phyloP scores from a whole-genome alignment of 805 yeast genomes.

The Schizosaccharomyces japonicus region DNA sequence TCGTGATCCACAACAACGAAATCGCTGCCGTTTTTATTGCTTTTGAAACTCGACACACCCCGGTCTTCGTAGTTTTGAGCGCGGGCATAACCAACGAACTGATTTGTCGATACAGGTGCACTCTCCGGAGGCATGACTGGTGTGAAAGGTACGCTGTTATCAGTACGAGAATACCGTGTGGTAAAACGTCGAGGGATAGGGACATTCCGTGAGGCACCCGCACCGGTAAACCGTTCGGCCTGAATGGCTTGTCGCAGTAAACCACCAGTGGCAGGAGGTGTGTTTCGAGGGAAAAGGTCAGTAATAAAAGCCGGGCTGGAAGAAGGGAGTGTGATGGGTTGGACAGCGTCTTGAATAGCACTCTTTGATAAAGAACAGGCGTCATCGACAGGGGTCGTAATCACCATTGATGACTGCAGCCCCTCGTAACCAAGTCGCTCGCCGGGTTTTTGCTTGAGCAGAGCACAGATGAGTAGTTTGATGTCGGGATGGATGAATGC shows the following conservation, averaged over 20 bases:
- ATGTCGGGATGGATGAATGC: conserved; percentile 40
- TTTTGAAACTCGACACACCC: too few relatives aligned
- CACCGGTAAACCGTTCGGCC: background rate
- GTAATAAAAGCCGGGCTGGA: conserved; percentile 20
- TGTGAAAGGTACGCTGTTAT: background rate
- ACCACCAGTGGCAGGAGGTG: background rate
- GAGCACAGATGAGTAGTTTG: conserved; percentile 43
- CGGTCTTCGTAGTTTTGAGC: too few relatives aligned
- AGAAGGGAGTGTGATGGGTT: background rate
- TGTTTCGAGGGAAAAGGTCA: conserved; percentile 33
- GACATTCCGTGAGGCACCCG: too few relatives aligned
- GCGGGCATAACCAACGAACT: too few relatives aligned
- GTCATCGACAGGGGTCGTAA: conserved; percentile 32
- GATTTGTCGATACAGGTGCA: too few relatives aligned
- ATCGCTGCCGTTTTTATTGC: too few relatives aligned
- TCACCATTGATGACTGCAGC: conserved; percentile 53
- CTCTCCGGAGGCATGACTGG: background rate
- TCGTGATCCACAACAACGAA: too few relatives aligned
- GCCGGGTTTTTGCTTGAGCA: conserved; percentile 63
- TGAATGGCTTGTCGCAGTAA: background rate
- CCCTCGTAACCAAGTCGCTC: conserved; percentile 75
- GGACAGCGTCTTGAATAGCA: conserved; percentile 20
- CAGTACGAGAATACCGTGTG: background rate
- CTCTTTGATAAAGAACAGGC: background rate
- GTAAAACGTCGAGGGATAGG: background rate